A percentile compares a stretch with the other conserved stretches of the same genome.
Conservation (phyloP, 1,139 yeast genomes). For the Nakaseomyces bracarensis region DNA sequence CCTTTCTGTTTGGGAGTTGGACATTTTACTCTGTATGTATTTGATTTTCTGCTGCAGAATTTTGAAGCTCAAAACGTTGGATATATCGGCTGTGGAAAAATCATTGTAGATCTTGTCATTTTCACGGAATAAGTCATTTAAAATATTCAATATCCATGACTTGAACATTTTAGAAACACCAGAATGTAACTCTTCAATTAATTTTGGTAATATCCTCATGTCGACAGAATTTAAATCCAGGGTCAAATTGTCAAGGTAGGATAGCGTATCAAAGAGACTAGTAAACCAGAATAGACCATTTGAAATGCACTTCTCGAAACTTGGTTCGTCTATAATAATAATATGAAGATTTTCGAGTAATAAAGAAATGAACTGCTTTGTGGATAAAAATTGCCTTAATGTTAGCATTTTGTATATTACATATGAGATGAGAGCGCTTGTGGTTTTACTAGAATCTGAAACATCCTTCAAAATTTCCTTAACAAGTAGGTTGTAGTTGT, state of each 20-base stretch:
- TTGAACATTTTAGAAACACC: slow-evolving; percentile 1
- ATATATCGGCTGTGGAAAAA: neutral
- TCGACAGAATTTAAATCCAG: neutral
- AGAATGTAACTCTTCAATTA: neutral
- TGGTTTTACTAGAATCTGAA: neutral
- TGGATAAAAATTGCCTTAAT: neutral
- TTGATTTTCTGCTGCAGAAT: slow-evolving; percentile 4
- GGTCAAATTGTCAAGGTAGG: neutral
- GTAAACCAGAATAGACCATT: slow-evolving; percentile 2
- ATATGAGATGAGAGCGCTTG: neutral
- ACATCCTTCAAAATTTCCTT: neutral
- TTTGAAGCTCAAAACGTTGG: slow-evolving; percentile 2
- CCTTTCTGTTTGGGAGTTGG: neutral
- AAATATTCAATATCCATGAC: slow-evolving; percentile 5
- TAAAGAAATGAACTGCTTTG: slow-evolving; percentile 1
- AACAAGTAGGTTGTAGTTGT: neutral
- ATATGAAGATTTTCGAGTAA: neutral
- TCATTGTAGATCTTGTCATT: slow-evolving; percentile 5
- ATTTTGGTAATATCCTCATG: neutral
- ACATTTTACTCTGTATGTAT: slow-evolving; percentile 3
- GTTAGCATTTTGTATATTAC: neutral
- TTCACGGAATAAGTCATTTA: slow-evolving; percentile 4
- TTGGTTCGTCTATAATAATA: neutral
- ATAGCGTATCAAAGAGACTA: neutral
- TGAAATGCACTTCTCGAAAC: neutral